phyloP scores from a whole-genome alignment of 116 monocot genomes.

The Zostera marina region DNA sequence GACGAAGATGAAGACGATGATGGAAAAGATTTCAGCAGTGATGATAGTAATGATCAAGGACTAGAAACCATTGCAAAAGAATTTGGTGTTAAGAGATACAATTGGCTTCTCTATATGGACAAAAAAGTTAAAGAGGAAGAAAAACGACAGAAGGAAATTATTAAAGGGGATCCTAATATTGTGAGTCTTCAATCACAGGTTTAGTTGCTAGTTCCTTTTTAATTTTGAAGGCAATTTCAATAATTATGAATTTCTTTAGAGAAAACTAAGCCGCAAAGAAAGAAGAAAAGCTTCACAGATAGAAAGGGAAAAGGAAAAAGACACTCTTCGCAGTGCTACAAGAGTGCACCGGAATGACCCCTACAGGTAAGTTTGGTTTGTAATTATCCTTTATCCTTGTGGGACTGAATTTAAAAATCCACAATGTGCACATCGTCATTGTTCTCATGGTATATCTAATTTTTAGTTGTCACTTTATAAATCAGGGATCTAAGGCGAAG shows the following conservation, averaged over 20 bases:
- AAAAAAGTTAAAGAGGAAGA: conserved; percentile 96
- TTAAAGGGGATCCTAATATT: conserved; percentile 84
- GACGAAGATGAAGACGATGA: conserved; percentile 89
- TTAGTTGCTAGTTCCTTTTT: neutral
- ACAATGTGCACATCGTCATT: neutral
- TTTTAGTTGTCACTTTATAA: neutral
- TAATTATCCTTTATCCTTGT: too few relatives aligned
- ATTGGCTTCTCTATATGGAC: conserved; percentile 97
- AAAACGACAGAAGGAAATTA: conserved; percentile 85
- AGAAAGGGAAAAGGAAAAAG: conserved; percentile 83
- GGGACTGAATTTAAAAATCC: too few relatives aligned
- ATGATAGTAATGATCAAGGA: conserved; percentile 86
- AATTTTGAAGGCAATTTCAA: neutral
- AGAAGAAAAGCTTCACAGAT: conserved; percentile 96
- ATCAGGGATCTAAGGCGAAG: conserved; percentile 75
- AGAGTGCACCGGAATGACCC: conserved; percentile 69
- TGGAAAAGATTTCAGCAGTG: conserved; percentile 89
- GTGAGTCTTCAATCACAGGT: conserved; percentile 34
- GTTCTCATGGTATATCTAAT: neutral
- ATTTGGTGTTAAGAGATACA: conserved; percentile 92
- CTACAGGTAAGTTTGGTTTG: conserved; percentile 38
- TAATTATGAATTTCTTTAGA: conserved; percentile 25
- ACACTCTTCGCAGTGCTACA: conserved; percentile 50
- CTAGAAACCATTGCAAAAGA: conserved; percentile 88
- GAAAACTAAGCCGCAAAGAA: conserved; percentile 92